Conservation (phyloP, 208 protist genomes). For the Leishmania braziliensis region DNA sequence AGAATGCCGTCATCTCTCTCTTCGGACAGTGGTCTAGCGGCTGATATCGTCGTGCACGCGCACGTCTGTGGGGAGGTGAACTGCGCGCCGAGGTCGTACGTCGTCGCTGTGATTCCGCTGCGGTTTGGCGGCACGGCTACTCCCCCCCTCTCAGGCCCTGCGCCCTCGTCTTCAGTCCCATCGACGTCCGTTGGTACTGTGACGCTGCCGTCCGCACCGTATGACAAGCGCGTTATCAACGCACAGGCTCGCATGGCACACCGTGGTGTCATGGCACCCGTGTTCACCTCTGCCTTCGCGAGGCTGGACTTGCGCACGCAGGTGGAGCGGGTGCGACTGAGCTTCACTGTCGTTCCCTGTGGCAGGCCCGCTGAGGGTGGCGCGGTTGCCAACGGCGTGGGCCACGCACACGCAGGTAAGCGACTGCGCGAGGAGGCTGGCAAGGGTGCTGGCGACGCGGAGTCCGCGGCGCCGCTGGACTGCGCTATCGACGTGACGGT, state of each 20-base stretch:
- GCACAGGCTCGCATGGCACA: slow-evolving; percentile 31
- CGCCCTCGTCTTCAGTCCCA: neutral
- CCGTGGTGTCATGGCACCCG: slow-evolving; percentile 11
- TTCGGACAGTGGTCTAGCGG: slow-evolving; percentile 1
- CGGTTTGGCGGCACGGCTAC: slow-evolving; percentile 14
- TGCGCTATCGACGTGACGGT: slow-evolving; percentile 42
- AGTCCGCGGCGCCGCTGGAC: slow-evolving; percentile 7
- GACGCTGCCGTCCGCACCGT: slow-evolving; percentile 12
- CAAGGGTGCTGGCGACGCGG: neutral
- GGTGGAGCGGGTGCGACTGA: slow-evolving; percentile 63
- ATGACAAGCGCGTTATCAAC: slow-evolving; percentile 44
- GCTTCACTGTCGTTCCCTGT: slow-evolving; percentile 53
- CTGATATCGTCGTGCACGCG: slow-evolving; percentile 32
- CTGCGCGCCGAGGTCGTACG: slow-evolving; percentile 19
- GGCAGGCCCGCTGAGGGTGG: neutral
- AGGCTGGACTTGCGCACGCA: slow-evolving; percentile 54
- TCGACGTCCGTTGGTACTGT: neutral
- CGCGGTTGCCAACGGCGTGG: slow-evolving; percentile 1
- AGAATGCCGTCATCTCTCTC: neutral
- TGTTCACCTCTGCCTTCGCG: slow-evolving; percentile 33
- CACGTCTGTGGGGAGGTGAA: slow-evolving; percentile 32
- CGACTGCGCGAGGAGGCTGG: neutral
- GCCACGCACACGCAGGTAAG: neutral
- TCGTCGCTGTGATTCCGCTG: slow-evolving; percentile 35
- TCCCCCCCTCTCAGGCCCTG: neutral